These are phyloP conservation scores for Fusarium brachygibbosum DNA, from an alignment of 2,329 filamentous ascomycete species.

Conservation along the genomic window DNA sequence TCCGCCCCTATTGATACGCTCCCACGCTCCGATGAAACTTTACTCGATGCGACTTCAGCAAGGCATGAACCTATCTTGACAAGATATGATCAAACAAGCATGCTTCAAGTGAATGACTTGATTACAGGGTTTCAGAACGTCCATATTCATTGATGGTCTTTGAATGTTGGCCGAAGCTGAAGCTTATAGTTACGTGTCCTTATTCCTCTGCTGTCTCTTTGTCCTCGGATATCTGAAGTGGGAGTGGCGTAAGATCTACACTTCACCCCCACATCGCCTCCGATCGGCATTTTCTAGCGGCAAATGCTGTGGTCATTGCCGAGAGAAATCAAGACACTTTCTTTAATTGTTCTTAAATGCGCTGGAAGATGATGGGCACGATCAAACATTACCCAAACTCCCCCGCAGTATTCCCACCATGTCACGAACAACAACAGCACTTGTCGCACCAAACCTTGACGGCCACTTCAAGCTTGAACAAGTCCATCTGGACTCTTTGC, in stretches of 20 bases:
- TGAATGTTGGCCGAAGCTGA: fast-evolving
- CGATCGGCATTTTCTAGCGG: constrained; percentile 17
- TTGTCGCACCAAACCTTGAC: constrained; percentile 9
- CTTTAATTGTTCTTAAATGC: background rate
- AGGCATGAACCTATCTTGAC: background rate
- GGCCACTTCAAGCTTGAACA: constrained; percentile 7
- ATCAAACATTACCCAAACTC: no score
- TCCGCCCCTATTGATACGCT: background rate
- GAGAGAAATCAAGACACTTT: background rate
- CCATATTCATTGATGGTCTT: background rate
- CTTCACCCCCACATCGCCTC: constrained; percentile 20
- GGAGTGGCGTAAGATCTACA: background rate
- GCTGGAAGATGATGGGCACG: background rate
- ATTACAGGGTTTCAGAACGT: constrained; percentile 14
- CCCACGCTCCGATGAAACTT: background rate
- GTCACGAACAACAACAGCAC: constrained; percentile 14
- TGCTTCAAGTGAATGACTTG: constrained; percentile 20
- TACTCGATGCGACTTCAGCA: background rate
- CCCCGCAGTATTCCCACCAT: background rate
- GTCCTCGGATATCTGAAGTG: background rate
- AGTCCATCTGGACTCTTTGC: constrained; percentile 8
- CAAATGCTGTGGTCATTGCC: background rate
- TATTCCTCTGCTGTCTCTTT: no score
- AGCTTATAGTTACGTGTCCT: background rate
- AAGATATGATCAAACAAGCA: constrained; percentile 15